These are phyloP conservation scores for Thraustochytrium sp. DNA, from an alignment of 352 stramenopile genomes.

Conservation along the genomic window DNA sequence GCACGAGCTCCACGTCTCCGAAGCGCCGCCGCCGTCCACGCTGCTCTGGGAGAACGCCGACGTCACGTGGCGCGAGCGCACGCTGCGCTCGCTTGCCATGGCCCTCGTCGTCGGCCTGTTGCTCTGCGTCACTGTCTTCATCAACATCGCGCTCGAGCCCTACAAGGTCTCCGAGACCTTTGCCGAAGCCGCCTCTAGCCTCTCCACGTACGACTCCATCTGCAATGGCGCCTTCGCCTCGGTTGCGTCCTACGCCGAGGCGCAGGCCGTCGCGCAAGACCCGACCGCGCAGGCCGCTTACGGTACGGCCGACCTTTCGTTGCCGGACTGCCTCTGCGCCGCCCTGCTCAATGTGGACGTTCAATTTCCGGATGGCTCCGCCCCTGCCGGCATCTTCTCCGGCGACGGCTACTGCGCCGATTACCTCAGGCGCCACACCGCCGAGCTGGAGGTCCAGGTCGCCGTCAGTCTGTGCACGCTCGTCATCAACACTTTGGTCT, in stretches of 20 bases:
- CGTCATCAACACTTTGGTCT: conserved; percentile 20
- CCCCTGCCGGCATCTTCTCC: too few species aligned
- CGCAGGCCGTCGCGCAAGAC: background rate
- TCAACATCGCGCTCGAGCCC: background rate
- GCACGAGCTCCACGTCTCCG: background rate
- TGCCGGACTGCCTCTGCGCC: conserved; percentile 38
- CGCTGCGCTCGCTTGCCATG: background rate
- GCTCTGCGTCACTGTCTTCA: background rate
- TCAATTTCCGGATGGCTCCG: background rate
- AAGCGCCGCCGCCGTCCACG: conserved; percentile 16
- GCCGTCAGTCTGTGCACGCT: background rate
- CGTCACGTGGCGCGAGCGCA: background rate
- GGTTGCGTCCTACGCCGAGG: background rate
- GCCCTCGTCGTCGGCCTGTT: conserved; percentile 24
- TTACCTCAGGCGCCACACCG: background rate
- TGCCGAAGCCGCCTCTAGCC: background rate
- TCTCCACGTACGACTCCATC: background rate
- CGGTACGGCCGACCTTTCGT: background rate
- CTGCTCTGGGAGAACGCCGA: conserved; percentile 39
- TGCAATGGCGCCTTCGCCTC: background rate
- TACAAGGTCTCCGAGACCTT: conserved; percentile 15
- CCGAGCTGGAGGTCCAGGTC: background rate
- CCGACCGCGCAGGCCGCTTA: background rate
- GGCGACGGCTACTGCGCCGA: background rate
- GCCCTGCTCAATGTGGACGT: background rate